These are phyloP conservation scores for Talaromyces sp. DNA, from an alignment of 2,329 filamentous ascomycete genomes.

Conservation along the genomic window DNA sequence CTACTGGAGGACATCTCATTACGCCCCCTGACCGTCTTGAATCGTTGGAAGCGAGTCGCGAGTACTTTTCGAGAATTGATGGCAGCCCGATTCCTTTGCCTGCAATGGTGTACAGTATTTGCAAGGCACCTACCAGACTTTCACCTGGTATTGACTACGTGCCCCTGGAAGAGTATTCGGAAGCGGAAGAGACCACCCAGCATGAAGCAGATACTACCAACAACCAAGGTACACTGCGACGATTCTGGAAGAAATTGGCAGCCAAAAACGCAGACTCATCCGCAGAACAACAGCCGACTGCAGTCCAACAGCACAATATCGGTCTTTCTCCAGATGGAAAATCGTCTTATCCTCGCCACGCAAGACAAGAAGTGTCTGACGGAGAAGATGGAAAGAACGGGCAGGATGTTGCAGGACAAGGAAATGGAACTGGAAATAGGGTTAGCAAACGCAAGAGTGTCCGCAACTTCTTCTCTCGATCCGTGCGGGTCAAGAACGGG, in stretches of 20 bases:
- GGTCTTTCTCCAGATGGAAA: neutral
- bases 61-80: conserved; percentile 17
- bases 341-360: neutral
- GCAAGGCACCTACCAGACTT: conserved; percentile 13
- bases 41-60: conserved; percentile 23
- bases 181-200: neutral
- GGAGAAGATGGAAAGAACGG: neutral
- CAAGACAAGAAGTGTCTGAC: neutral
- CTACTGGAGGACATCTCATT: conserved; percentile 25
- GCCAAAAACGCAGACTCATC: neutral
- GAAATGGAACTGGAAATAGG: neutral
- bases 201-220: neutral
- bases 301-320: neutral
- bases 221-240: neutral
- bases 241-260: neutral
- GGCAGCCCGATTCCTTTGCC: conserved; percentile 18
- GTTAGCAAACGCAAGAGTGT: conserved; percentile 13
- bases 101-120: conserved; percentile 17
- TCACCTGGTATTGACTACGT: neutral
- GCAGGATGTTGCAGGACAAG: neutral
- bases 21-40: conserved; percentile 25
- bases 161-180: neutral
- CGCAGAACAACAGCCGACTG: neutral
- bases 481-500: neutral
- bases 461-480: conserved; percentile 12